phyloP scores from a whole-genome alignment of 228 moss, liverwort and hornwort species.

The Sphagnum magellanicum region DNA sequence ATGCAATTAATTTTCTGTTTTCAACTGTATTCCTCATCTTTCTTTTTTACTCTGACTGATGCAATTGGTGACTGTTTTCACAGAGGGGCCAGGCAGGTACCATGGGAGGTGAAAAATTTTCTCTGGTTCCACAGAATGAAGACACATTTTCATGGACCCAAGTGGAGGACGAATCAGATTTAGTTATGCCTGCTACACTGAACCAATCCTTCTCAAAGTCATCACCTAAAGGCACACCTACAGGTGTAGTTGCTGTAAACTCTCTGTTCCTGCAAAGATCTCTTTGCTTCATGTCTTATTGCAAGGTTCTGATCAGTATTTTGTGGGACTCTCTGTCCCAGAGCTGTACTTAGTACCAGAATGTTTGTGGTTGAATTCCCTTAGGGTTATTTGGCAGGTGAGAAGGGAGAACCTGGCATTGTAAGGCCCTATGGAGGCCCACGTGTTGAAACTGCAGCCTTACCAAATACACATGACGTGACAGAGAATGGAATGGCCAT shows the following conservation, averaged over 20 bases:
- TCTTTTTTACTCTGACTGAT: too few species aligned
- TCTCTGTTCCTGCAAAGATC: neutral
- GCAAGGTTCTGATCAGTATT: too few species aligned
- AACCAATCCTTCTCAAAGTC: constrained; percentile 20
- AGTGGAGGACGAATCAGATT: constrained; percentile 33
- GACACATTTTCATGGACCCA: constrained; percentile 81
- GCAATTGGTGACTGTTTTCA: too few species aligned
- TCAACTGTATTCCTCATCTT: too few species aligned
- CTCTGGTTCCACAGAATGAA: constrained; percentile 47
- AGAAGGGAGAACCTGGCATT: neutral
- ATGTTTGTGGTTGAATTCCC: constrained; percentile 1
- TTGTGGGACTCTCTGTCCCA: too few species aligned
- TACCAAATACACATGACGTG: constrained; percentile 13
- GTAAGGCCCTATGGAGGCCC: neutral
- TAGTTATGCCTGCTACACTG: constrained; percentile 19
- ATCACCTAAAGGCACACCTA: constrained; percentile 28
- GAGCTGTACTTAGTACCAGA: neutral
- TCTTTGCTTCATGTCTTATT: too few species aligned
- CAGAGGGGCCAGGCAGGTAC: constrained; percentile 39
- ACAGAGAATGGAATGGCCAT: constrained; percentile 12
- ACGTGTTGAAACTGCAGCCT: constrained; percentile 20
- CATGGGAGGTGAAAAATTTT: constrained; percentile 50
- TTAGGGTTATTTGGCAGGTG: neutral
- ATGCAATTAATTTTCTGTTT: too few species aligned
- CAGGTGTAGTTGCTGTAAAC: constrained; percentile 15